Base-by-base conservation (phyloP, 2,329 filamentous ascomycete genomes). In the Trichoderma afroharzianum region DNA sequence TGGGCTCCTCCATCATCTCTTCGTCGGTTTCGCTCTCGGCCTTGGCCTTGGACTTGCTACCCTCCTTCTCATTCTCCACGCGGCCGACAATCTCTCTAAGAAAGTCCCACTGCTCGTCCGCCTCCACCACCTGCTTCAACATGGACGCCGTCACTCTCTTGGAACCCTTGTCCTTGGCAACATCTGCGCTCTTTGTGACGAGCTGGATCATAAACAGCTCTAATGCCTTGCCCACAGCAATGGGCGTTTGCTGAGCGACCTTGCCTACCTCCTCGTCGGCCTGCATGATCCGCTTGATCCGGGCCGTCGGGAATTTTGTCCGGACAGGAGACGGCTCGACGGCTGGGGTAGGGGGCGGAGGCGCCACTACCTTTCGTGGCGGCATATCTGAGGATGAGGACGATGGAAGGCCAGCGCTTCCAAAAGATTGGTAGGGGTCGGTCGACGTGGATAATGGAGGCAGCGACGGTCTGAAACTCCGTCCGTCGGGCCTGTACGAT, bases 241-340 rank as follows among this genome's bases (percentile, higher is more conserved):
- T 97, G 18, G 95, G 95, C 0, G 96, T 98, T 73, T 98, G 96
- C 82, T 99, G 96, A 4, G 96, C 95, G 11, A 99, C 96, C 83
- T 99, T 99, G 73, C 96, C 96, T 0, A 99, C 95, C 80, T 99
- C 96, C 79, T 99, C 96, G 79, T 99, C 96, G 12, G 95, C 95
- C 83, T 99, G 96, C 96, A 99, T 98, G 78, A 99, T 98, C 66
- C 96, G 91, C 86, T 99, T 99, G 85, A 99, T 99, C 73, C 96
- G 89, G 15, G 96, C 96, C 36, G 97, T 97, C 1, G 96, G 96
- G 78, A 99, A 99, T 78, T 98, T 98, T 39, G 95, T 98, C 82
- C 90, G 93, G 76, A 99, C 94, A 57, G 94, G 87, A 81, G 83
- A 97, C 83, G 81, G 88, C 80, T 83, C 90, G 76, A 88, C 82